Base-by-base conservation (phyloP, 2,329 filamentous ascomycete species). In the Penicillium sp. region DNA sequence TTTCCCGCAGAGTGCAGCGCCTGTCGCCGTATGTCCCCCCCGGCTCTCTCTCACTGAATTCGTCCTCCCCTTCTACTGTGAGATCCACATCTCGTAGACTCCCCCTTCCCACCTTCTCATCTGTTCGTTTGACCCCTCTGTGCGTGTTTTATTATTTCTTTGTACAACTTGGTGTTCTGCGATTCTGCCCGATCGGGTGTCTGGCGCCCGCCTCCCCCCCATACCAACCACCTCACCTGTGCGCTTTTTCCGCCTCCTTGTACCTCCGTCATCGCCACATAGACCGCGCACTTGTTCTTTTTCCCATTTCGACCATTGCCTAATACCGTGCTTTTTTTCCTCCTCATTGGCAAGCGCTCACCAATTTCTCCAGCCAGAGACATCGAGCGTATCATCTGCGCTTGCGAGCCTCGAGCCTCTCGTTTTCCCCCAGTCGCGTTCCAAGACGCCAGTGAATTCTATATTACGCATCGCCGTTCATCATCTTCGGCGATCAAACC, bases 71-170 rank as follows among this genome's bases (percentile, higher is more conserved):
- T 54, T 64, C 57, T 63, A 64, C 58, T 55, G 57, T 62, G 60
- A 67, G 60, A 68, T 70, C 60, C 66, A 69, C 58, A 60, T 58
- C 60, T 56, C 47, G 41, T 65, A 41, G 34, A 50, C 46, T 58
- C 45, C 47, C 53, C 34, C 45, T 42, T 42, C 32, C 21, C 42
- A 47, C 47, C 53, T 48, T 41, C 51, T 45, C 49, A 50, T 50
- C 27, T 60, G 50, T 39, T 48, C 45, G 32, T 40, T 46, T 55
- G 24, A 24, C 48, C 49, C 31, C 38, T 44, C 43, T 54, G 32
- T 16, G 45, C 32, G 57, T 48, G 54, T 52, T 55, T 38, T 50
- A 60, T 32, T 54, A 50, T 48, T 47, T 41, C 42, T 31, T 54
- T 61, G 54, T 53, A 61, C 56, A 54, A 46, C 34, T 54, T 53